These are phyloP conservation scores for Orbilia quercus DNA, from an alignment of 2,329 filamentous ascomycete genomes.

Conservation along the genomic window DNA sequence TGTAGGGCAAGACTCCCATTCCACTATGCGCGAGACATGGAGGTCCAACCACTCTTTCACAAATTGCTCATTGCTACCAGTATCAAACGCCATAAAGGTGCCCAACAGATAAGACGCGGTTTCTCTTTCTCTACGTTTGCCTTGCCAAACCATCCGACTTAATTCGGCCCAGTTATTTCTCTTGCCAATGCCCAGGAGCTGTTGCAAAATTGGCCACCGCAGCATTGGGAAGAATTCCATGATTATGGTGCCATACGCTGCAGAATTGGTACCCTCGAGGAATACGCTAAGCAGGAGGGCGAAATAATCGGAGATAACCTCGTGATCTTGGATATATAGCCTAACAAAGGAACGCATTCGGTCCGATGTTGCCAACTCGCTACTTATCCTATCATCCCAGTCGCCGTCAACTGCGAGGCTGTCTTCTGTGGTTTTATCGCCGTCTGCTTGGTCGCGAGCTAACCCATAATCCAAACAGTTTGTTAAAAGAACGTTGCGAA, in stretches of 20 bases:
- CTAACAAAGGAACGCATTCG: slow-evolving; percentile 56
- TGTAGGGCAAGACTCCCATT: slow-evolving; percentile 32
- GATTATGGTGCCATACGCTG: slow-evolving; percentile 33
- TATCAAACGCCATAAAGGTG: slow-evolving; percentile 39
- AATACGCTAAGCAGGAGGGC: slow-evolving; percentile 28
- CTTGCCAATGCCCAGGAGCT: slow-evolving; percentile 27
- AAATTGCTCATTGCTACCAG: neutral
- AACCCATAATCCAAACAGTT: slow-evolving; percentile 35
- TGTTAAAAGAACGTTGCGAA: slow-evolving; percentile 44
- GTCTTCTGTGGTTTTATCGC: slow-evolving; percentile 63
- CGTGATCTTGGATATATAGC: slow-evolving; percentile 33
- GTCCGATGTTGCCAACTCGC: slow-evolving; percentile 74
- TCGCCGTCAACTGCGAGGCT: slow-evolving; percentile 75
- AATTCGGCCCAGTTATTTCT: slow-evolving; percentile 46
- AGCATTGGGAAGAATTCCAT: slow-evolving; percentile 52
- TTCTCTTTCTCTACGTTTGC: slow-evolving; percentile 41
- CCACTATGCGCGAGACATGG: slow-evolving; percentile 28
- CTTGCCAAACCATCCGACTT: slow-evolving; percentile 42
- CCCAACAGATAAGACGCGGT: slow-evolving; percentile 36
- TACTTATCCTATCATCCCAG: slow-evolving; percentile 84
- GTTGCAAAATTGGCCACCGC: slow-evolving; percentile 39
- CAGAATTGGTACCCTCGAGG: slow-evolving; percentile 26
- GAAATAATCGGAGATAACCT: slow-evolving; percentile 28
- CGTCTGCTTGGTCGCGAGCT: slow-evolving; percentile 1
- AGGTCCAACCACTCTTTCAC: slow-evolving; percentile 34